Evolutionary conservation across 352 stramenopile species (phyloP).

Genomic region (Phytophthora megakarya): DNA sequence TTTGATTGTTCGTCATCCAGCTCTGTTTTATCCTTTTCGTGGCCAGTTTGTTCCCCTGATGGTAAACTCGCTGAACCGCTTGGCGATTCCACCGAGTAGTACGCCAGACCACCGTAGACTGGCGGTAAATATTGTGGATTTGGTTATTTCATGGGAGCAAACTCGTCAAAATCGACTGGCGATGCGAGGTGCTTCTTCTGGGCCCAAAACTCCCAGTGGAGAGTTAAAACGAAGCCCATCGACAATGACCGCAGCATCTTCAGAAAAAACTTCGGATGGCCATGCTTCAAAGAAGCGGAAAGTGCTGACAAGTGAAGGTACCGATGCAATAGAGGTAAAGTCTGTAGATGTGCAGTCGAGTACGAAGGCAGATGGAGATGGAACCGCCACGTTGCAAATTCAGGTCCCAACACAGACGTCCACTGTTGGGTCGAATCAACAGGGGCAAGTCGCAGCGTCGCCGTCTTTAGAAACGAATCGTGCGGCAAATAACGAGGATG

Average conservation of each 20-base stretch:
- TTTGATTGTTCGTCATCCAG: conserved; percentile 93
- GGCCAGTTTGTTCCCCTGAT: conserved; percentile 96
- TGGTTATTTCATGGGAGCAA: conserved; percentile 96
- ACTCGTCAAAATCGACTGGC: conserved; percentile 75
- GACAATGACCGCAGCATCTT: conserved; percentile 22
- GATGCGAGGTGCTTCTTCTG: conserved; percentile 21
- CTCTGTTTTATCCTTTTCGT: conserved; percentile 93
- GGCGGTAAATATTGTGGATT: conserved; percentile 93
- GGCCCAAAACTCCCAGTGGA: conserved; percentile 26
- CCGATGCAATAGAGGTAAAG: conserved; percentile 20
- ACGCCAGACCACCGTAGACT: conserved; percentile 93
- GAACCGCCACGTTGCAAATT: conserved; percentile 17
- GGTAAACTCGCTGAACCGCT: conserved; percentile 94
- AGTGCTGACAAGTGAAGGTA: conserved; percentile 30
- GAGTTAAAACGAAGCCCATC: conserved; percentile 47
- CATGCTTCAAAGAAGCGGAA: conserved; percentile 57
- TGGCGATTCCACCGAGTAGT: conserved; percentile 95
- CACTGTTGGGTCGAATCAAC: conserved; percentile 2
- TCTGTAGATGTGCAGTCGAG: conserved; percentile 22
- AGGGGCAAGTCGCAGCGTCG: conserved; percentile 24
- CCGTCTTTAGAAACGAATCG: conserved; percentile 31
- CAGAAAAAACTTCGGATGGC: conserved; percentile 16
- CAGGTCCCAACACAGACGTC: conserved; percentile 7
- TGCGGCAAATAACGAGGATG: conserved; percentile 64
- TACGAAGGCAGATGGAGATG: conserved; percentile 5